Evolutionary conservation across 495 filamentous ascomycete genomes (phyloP).

Genomic region (Gamarada debralockiae): DNA sequence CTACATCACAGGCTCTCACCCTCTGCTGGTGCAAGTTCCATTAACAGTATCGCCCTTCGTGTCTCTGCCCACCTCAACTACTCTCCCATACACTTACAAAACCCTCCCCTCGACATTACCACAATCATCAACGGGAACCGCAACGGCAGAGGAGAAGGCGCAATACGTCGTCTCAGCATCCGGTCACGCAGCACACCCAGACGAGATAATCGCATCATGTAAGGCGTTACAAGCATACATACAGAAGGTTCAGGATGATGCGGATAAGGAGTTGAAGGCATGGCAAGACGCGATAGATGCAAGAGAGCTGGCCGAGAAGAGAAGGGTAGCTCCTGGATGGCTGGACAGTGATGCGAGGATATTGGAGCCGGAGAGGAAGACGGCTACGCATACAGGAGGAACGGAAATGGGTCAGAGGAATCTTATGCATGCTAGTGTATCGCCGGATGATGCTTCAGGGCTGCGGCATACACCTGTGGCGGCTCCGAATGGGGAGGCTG

Average conservation of each 20-base stretch:
- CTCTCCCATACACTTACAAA: constrained; percentile 94
- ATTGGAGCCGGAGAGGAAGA: constrained; percentile 64
- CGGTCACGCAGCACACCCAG: constrained; percentile 73
- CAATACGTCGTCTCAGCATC: constrained; percentile 72
- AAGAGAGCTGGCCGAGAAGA: constrained; percentile 86
- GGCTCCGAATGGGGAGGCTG: constrained; percentile 47
- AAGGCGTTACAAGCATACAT: constrained; percentile 72
- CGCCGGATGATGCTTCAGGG: constrained; percentile 36
- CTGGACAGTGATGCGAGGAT: constrained; percentile 84
- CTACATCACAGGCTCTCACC: constrained; percentile 47
- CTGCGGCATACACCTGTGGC: constrained; percentile 23
- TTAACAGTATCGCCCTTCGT: constrained; percentile 94
- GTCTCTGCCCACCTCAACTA: constrained; percentile 82
- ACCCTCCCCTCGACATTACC: constrained; percentile 81
- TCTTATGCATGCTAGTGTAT: constrained; percentile 37
- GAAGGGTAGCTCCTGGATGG: constrained; percentile 89
- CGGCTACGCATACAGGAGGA: constrained; percentile 7
- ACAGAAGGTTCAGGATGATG: constrained; percentile 55
- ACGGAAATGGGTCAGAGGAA: constrained; percentile 24
- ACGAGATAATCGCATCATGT: constrained; percentile 79
- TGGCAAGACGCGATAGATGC: constrained; percentile 70
- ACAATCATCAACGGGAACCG: constrained; percentile 60
- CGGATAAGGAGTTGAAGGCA: constrained; percentile 57
- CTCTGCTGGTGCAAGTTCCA: constrained; percentile 85
- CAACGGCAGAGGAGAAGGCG: constrained; percentile 38